These are phyloP conservation scores for Obelidium mucronatum DNA, from an alignment of 192 early-diverging fungal genomes.

Conservation along the genomic window DNA sequence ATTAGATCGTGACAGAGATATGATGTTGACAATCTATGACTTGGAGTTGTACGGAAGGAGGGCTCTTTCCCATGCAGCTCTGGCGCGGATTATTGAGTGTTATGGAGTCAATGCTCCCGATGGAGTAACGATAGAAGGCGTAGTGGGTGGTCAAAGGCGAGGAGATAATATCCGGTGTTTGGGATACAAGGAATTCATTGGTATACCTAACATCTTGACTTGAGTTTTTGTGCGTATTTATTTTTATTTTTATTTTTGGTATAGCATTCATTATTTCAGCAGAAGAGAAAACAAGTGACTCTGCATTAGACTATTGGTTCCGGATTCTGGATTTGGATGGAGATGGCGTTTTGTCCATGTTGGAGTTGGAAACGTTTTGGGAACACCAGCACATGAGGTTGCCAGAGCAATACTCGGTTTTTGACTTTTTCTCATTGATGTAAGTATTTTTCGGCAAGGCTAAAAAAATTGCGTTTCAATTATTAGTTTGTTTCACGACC, in stretches of 20 bases:
- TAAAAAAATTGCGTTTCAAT: too few relatives aligned
- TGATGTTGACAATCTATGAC: constrained; percentile 59
- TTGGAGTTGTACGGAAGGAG: constrained; percentile 67
- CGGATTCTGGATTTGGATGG: constrained; percentile 87
- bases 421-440: constrained; percentile 58
- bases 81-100: constrained; percentile 76
- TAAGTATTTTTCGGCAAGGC: too few relatives aligned
- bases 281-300: constrained; percentile 76
- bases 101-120: constrained; percentile 32
- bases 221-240: too few relatives aligned
- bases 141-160: too few relatives aligned
- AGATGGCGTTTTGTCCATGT: constrained; percentile 79
- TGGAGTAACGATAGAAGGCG: too few relatives aligned
- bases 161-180: constrained; percentile 45
- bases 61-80: constrained; percentile 69
- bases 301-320: constrained; percentile 83
- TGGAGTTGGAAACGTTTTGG: constrained; percentile 85
- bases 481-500: too few relatives aligned
- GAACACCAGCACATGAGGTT: constrained; percentile 71
- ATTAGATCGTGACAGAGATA: constrained; percentile 85
- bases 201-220: too few relatives aligned
- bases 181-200: constrained; percentile 82
- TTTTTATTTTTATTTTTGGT: neutral
- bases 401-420: constrained; percentile 49
- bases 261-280: constrained; percentile 73